Percentiles rank a stretch among this genome's conserved stretches.
phyloP scores from a whole-genome alignment of 441 rosid genomes.

The Pelargonium fulgidum region DNA sequence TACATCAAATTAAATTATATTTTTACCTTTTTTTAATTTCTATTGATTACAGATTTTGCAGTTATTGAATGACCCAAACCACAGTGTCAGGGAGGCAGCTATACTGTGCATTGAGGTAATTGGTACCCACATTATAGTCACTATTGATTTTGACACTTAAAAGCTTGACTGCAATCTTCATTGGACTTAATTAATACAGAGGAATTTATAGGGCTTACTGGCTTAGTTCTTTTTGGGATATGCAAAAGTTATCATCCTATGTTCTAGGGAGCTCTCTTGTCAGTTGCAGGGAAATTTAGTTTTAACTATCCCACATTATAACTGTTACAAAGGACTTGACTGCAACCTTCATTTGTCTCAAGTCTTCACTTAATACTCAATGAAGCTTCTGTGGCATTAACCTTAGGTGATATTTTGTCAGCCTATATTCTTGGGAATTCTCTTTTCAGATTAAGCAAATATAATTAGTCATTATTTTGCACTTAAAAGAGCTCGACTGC shows the following conservation, averaged over 20 bases:
- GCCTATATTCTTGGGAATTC: neutral
- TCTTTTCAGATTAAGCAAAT: neutral
- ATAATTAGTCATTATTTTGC: neutral
- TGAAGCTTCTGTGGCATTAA: neutral
- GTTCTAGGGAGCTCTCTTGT: neutral
- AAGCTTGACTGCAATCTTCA: neutral
- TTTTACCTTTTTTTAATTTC: neutral
- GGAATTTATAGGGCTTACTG: neutral
- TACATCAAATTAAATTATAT: neutral
- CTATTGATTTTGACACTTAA: neutral
- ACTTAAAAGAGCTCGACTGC: neutral
- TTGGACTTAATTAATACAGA: neutral
- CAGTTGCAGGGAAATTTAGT: neutral
- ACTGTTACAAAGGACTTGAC: neutral
- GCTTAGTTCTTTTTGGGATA: neutral
- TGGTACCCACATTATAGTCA: constrained; percentile 12
- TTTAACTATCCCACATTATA: neutral
- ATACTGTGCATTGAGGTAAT: constrained; percentile 86
- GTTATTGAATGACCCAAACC: constrained; percentile 85
- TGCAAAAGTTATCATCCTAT: neutral
- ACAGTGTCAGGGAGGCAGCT: constrained; percentile 86
- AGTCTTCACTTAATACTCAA: neutral
- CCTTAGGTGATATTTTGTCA: neutral
- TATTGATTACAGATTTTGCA: constrained; percentile 65
- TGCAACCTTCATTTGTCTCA: neutral